Conservation (phyloP, 2,329 filamentous ascomycete species). For the Pyrenophora teres region DNA sequence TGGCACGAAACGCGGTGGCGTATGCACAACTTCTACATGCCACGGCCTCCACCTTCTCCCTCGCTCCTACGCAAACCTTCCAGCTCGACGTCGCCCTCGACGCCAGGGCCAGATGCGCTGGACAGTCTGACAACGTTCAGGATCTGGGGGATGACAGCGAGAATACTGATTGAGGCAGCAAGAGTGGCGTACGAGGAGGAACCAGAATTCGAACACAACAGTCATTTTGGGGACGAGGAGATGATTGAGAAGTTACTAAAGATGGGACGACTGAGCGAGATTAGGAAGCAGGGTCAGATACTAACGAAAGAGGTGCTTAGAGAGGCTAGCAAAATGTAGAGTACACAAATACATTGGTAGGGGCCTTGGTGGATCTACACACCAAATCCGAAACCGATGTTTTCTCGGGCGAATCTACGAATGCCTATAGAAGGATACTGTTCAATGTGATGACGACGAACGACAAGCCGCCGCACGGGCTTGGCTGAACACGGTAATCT, state of each 20-base stretch:
- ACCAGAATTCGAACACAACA: slow-evolving; percentile 80
- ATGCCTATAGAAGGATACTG: no score
- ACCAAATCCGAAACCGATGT: no score
- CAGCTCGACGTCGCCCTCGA: background rate
- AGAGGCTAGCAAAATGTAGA: slow-evolving; percentile 55
- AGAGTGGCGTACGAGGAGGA: slow-evolving; percentile 80
- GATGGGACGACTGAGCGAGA: slow-evolving; percentile 61
- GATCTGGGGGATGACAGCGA: slow-evolving; percentile 94
- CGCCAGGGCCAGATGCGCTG: slow-evolving; percentile 46
- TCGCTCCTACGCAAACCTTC: slow-evolving; percentile 10
- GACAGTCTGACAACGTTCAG: slow-evolving; percentile 66
- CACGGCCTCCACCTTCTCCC: slow-evolving; percentile 44
- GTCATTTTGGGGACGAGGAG: slow-evolving; percentile 67
- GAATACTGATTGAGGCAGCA: slow-evolving; percentile 87
- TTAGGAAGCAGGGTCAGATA: slow-evolving; percentile 57
- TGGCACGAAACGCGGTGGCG: slow-evolving; percentile 81
- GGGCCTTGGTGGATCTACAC: no score
- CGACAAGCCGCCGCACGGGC: no score
- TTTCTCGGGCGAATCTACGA: no score
- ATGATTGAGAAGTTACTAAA: slow-evolving; percentile 63
- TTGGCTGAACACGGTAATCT: no score
- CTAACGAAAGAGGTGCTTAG: slow-evolving; percentile 58
- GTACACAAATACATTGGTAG: background rate
- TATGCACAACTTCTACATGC: slow-evolving; percentile 92
- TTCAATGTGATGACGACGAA: no score